A percentile compares a stretch with the other conserved stretches of the same genome.
phyloP scores from a whole-genome alignment of 176 grass and related monocot species.

The Aegilops umbellulata region DNA sequence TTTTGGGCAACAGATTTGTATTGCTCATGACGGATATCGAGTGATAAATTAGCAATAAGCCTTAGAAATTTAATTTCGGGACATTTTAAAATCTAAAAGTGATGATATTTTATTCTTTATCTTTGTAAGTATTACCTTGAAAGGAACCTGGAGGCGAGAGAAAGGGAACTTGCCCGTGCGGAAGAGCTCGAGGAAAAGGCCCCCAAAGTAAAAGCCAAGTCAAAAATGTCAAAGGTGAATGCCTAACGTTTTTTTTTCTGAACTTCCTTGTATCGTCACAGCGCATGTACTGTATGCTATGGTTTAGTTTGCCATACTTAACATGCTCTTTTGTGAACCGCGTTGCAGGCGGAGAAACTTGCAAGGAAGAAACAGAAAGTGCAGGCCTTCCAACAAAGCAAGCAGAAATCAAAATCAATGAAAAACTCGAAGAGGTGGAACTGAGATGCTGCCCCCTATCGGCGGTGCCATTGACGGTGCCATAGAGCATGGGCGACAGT shows the following conservation, averaged over 20 bases:
- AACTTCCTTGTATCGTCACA: neutral
- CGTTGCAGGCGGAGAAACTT: constrained; percentile 75
- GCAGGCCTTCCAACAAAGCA: constrained; percentile 86
- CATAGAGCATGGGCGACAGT: neutral
- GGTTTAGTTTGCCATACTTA: neutral
- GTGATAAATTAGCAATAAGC: neutral
- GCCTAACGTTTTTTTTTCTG: neutral
- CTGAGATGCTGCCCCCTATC: constrained; percentile 17
- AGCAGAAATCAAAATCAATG: constrained; percentile 72
- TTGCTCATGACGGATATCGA: neutral
- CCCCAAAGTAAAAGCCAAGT: constrained; percentile 93
- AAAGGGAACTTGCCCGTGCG: constrained; percentile 76
- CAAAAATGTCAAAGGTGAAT: constrained; percentile 95
- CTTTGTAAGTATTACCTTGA: constrained; percentile 95
- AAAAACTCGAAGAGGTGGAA: constrained; percentile 92
- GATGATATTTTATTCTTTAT: constrained; percentile 10
- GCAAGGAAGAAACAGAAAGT: constrained; percentile 90
- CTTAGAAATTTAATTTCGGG: neutral
- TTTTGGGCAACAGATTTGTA: neutral
- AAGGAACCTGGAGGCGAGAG: constrained; percentile 95
- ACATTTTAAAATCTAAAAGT: neutral
- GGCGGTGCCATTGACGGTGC: neutral
- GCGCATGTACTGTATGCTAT: neutral
- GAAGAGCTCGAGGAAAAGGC: constrained; percentile 85
- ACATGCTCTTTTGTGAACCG: neutral